Percentiles rank a stretch among this genome's conserved stretches.
Conservation (phyloP, 352 stramenopile species). For the Phytophthora pistaciae region DNA sequence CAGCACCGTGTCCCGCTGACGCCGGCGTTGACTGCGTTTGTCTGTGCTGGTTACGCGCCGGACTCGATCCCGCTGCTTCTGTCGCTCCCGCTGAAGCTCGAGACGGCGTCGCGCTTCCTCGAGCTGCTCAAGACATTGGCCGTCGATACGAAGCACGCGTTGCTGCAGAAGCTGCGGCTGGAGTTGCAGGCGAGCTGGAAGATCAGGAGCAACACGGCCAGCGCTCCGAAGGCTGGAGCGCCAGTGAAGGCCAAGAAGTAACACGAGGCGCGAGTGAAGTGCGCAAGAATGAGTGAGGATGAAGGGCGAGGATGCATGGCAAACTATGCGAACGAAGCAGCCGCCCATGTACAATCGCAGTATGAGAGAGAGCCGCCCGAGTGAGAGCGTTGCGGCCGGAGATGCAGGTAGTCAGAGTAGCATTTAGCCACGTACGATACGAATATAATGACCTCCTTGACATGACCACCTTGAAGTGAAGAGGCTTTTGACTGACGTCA, state of each 20-base stretch:
- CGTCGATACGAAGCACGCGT: conserved; percentile 28
- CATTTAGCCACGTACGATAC: conserved; percentile 30
- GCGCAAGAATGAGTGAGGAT: conserved; percentile 18
- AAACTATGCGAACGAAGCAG: conserved; percentile 41
- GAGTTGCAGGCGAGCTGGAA: conserved; percentile 30
- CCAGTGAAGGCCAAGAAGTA: conserved; percentile 18
- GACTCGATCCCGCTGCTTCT: conserved; percentile 34
- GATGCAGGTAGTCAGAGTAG: conserved; percentile 30
- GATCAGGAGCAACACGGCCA: conserved; percentile 7
- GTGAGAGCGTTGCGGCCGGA: conserved; percentile 6
- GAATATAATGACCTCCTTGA: conserved; percentile 36
- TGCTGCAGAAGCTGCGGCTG: conserved; percentile 34
- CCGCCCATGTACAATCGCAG: conserved; percentile 17
- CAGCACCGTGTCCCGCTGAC: conserved; percentile 18
- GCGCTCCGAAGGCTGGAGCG: conserved; percentile 4
- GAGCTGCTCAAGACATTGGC: conserved; percentile 34
- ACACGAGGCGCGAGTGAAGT: conserved; percentile 4
- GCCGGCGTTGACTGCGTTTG: conserved; percentile 26
- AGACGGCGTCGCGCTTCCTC: conserved; percentile 26
- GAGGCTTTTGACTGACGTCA: conserved; percentile 21
- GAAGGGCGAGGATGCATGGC: conserved; percentile 24
- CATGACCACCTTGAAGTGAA: neutral
- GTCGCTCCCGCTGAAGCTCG: conserved; percentile 27
- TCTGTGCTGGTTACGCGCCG: conserved; percentile 32
- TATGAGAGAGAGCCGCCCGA: conserved; percentile 30